Evolutionary conservation across 2,329 filamentous ascomycete genomes (phyloP).

Genomic region (Aspergillus ochraceoroseus): DNA sequence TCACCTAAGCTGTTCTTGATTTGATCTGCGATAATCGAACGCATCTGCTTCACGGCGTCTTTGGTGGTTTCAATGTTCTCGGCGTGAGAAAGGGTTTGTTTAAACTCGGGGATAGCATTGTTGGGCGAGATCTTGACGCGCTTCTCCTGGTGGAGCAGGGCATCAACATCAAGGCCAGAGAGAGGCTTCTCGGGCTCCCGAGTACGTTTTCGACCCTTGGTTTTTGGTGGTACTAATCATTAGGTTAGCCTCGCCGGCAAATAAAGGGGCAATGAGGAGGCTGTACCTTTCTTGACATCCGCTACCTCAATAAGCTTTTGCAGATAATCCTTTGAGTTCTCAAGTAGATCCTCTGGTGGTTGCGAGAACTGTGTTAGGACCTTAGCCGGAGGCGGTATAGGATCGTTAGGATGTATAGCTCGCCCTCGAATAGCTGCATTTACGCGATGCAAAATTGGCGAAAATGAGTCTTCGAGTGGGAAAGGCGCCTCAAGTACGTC

Average conservation of each 20-base stretch:
- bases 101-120: slow-evolving; percentile 88
- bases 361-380: slow-evolving; percentile 67
- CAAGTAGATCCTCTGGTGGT: slow-evolving; percentile 63
- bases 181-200: slow-evolving; percentile 72
- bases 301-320: slow-evolving; percentile 62
- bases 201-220: slow-evolving; percentile 64
- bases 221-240: slow-evolving; percentile 67
- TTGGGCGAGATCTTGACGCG: slow-evolving; percentile 54
- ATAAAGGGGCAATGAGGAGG: background rate
- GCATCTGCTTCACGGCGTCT: slow-evolving; percentile 70
- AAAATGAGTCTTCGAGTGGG: slow-evolving; percentile 74
- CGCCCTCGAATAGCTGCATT: slow-evolving; percentile 79
- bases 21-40: slow-evolving; percentile 61
- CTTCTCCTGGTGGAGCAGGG: slow-evolving; percentile 62
- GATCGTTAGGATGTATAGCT: slow-evolving; percentile 66
- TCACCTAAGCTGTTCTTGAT: slow-evolving; percentile 72
- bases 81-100: slow-evolving; percentile 63
- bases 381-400: slow-evolving; percentile 58
- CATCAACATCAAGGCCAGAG: slow-evolving; percentile 82
- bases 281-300: slow-evolving; percentile 73
- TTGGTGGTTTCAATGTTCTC: slow-evolving; percentile 59
- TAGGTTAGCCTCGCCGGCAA: slow-evolving; percentile 22
- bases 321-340: slow-evolving; percentile 55
- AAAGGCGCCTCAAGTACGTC: slow-evolving; percentile 61
- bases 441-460: slow-evolving; percentile 80